Percentiles rank a stretch among this genome's conserved stretches.
These are phyloP conservation scores for Neurospora terricola DNA, from an alignment of 495 filamentous ascomycete genomes.

Conservation along the genomic window DNA sequence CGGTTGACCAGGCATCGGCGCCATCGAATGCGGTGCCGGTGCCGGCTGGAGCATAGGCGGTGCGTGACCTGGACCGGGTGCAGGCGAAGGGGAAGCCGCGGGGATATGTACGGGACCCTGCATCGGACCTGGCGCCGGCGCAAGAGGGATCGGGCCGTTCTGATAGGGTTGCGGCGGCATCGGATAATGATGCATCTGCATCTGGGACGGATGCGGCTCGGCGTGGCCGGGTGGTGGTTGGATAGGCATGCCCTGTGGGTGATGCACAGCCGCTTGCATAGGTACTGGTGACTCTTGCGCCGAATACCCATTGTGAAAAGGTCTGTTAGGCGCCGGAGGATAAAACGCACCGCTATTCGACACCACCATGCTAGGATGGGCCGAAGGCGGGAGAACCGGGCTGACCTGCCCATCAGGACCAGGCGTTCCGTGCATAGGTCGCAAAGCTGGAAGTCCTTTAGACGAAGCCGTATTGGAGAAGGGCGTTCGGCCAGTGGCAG, in stretches of 20 bases:
- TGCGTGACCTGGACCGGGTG: neutral
- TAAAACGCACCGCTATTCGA: constrained; percentile 32
- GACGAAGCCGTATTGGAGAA: constrained; percentile 12
- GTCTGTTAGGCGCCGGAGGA: constrained; percentile 23
- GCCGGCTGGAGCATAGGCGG: constrained; percentile 4
- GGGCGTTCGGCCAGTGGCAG: constrained; percentile 11
- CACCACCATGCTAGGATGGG: constrained; percentile 19
- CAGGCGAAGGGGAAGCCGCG: neutral
- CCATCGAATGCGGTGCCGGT: constrained; percentile 2
- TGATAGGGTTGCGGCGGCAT: constrained; percentile 16
- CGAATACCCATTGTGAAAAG: constrained; percentile 32
- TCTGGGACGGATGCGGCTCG: neutral
- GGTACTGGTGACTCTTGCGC: constrained; percentile 17
- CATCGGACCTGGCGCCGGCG: neutral
- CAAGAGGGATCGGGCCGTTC: neutral
- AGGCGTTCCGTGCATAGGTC: constrained; percentile 24
- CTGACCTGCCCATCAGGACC: constrained; percentile 18
- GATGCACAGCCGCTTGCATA: constrained; percentile 4
- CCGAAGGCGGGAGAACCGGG: constrained; percentile 7
- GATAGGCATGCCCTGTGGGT: constrained; percentile 5
- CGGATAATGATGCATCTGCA: constrained; percentile 5
- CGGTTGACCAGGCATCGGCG: neutral
- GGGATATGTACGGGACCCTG: neutral
- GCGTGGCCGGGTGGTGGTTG: constrained; percentile 6
- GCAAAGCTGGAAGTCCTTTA: constrained; percentile 30